phyloP scores from a whole-genome alignment of 169 alveolate species.

The Eimeria nieschulzi region DNA sequence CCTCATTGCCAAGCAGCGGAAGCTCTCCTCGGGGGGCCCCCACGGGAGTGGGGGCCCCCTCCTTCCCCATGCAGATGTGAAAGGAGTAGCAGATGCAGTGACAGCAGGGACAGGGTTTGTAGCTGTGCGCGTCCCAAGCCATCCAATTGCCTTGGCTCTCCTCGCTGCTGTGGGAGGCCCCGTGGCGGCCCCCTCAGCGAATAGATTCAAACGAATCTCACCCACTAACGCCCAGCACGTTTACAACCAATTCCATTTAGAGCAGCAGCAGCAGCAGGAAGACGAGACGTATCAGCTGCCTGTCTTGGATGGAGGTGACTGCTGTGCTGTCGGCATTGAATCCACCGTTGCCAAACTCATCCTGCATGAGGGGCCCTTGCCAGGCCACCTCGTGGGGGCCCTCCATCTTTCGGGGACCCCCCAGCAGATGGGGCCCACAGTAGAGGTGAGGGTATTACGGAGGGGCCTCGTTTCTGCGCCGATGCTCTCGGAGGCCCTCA shows the following conservation, averaged over 20 bases:
- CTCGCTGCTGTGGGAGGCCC: conserved; percentile 84
- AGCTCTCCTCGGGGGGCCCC: not conserved
- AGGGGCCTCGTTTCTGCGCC: conserved; percentile 18
- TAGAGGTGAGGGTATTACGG: conserved; percentile 17
- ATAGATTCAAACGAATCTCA: conserved; percentile 90
- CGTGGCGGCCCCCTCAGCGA: conserved; percentile 95
- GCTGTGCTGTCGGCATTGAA: conserved; percentile 64
- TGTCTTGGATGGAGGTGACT: conserved; percentile 20
- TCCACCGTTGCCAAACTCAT: conserved; percentile 42
- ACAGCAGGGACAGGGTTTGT: conserved; percentile 25
- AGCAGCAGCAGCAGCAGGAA: conserved; percentile 15
- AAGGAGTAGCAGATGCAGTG: not conserved
- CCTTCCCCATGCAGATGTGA: not conserved
- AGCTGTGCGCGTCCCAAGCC: conserved; percentile 81
- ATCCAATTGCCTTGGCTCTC: conserved; percentile 81
- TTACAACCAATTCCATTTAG: conserved; percentile 41
- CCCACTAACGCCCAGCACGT: conserved; percentile 94
- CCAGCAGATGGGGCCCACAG: not conserved
- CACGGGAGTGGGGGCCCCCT: not conserved
- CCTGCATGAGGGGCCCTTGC: not conserved
- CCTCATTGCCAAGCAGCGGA: conserved; percentile 78
- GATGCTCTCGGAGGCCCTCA: conserved; percentile 51
- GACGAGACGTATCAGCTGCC: conserved; percentile 8
- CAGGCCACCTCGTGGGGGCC: not conserved
- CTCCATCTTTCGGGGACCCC: not conserved